A percentile compares a stretch with the other conserved stretches of the same genome.
Evolutionary conservation across 2,329 filamentous ascomycete species (phyloP).

Genomic region (Calonectria montana): DNA sequence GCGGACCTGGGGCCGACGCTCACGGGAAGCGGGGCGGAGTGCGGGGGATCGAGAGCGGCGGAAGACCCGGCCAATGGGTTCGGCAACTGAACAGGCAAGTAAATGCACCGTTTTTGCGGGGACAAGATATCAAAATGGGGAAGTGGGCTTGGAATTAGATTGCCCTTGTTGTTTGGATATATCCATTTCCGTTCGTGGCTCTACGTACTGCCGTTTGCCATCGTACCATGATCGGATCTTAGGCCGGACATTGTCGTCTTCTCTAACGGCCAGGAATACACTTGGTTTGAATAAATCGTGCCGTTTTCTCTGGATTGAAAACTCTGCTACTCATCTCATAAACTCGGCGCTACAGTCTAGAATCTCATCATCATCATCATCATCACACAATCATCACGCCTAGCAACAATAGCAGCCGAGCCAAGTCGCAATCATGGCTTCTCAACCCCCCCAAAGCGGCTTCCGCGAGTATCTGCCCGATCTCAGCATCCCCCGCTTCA

Average conservation of each 20-base stretch:
- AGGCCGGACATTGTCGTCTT: background rate
- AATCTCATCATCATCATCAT: background rate
- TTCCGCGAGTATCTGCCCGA: conserved; percentile 70
- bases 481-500: conserved; percentile 70
- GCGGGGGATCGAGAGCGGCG: conserved; percentile 5
- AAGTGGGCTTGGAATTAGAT: background rate
- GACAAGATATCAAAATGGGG: background rate
- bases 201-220: background rate
- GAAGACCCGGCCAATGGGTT: conserved; percentile 17
- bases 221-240: conserved; percentile 14
- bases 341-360: background rate
- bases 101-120: background rate
- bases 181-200: conserved; percentile 4
- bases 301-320: background rate
- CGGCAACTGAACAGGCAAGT: conserved; percentile 15
- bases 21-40: conserved; percentile 26
- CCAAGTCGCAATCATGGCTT: conserved; percentile 9
- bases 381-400: background rate
- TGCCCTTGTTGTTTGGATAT: background rate
- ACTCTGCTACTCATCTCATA: background rate
- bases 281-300: background rate
- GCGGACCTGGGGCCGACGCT: conserved; percentile 19
- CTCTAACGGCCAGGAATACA: background rate
- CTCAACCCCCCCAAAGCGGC: conserved; percentile 17
- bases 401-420: background rate